Percentiles rank a stretch among this genome's conserved stretches.
phyloP scores from a whole-genome alignment of 176 grass and related monocot species.

The Bothriochloa decipiens region DNA sequence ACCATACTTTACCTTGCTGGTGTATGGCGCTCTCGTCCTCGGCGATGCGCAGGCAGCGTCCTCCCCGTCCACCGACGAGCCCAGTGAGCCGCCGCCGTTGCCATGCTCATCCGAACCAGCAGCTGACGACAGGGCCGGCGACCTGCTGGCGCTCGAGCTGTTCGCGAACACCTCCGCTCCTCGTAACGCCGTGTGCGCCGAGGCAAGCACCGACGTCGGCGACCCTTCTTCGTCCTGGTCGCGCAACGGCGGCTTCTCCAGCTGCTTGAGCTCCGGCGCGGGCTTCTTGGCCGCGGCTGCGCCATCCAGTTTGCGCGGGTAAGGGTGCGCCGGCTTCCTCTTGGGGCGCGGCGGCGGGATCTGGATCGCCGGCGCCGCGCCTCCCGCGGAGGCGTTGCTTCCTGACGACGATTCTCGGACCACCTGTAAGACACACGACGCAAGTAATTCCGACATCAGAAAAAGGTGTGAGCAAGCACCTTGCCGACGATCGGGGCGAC shows the following conservation, averaged over 20 bases:
- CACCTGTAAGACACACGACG: conserved; percentile 53
- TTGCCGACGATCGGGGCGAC: conserved; percentile 42
- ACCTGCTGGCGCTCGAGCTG: conserved; percentile 46
- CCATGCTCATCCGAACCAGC: conserved; percentile 47
- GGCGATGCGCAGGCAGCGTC: conserved; percentile 38
- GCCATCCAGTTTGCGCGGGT: conserved; percentile 76
- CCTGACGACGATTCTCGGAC: conserved; percentile 60
- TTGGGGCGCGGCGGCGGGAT: conserved; percentile 95
- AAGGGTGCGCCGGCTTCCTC: conserved; percentile 78
- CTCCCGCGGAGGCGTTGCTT: conserved; percentile 27
- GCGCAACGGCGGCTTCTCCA: conserved; percentile 42
- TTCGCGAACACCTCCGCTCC: conserved; percentile 26
- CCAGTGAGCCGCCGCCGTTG: conserved; percentile 38
- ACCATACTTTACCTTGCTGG: conserved; percentile 20
- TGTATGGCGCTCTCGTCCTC: conserved; percentile 7
- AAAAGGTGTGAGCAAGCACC: neutral
- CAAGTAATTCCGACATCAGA: conserved; percentile 27
- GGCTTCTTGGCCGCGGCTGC: conserved; percentile 25
- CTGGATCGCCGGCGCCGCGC: conserved; percentile 54
- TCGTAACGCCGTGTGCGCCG: conserved; percentile 9
- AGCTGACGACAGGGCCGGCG: conserved; percentile 28
- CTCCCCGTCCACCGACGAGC: conserved; percentile 43
- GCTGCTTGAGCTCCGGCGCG: conserved; percentile 46
- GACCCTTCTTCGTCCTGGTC: conserved; percentile 60
- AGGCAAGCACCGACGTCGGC: conserved; percentile 74